Evolutionary conservation across 768 basidiomycete species (phyloP).

Genomic region (Lyophyllum decastes): DNA sequence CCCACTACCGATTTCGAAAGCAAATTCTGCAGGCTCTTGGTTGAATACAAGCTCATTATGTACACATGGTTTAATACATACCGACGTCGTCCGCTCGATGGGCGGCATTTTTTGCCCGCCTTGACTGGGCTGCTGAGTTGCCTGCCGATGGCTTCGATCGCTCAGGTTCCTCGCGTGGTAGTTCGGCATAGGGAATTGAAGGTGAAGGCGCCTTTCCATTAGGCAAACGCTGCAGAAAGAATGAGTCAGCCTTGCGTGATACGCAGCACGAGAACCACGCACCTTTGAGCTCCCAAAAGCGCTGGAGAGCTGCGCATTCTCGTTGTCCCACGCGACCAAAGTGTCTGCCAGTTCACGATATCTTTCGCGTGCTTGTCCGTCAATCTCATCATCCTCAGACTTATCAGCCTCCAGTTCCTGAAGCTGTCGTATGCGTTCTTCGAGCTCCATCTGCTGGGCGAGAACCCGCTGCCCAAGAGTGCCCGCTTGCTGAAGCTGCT

Average conservation of each 20-base stretch:
- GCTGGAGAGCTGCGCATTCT: conserved; percentile 75
- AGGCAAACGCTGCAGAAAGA: conserved; percentile 33
- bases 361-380: conserved; percentile 67
- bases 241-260: background rate
- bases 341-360: conserved; percentile 79
- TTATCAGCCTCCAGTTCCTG: conserved; percentile 71
- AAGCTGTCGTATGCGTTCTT: conserved; percentile 82
- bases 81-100: conserved; percentile 90
- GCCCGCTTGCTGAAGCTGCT: conserved; percentile 89
- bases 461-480: conserved; percentile 93
- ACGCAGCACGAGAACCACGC: conserved; percentile 23
- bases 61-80: conserved; percentile 37
- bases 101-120: conserved; percentile 89
- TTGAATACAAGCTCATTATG: conserved; percentile 17
- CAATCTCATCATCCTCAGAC: conserved; percentile 62
- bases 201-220: conserved; percentile 53
- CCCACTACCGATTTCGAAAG: conserved; percentile 95
- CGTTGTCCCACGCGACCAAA: conserved; percentile 73
- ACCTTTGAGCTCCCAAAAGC: conserved; percentile 67
- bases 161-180: conserved; percentile 62
- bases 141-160: conserved; percentile 59
- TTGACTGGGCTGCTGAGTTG: conserved; percentile 82
- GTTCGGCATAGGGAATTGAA: conserved; percentile 44
- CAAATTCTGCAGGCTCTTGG: conserved; percentile 71
- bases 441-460: conserved; percentile 90